Conservation (phyloP, 2,329 filamentous ascomycete genomes). For the Colletotrichum sojae region DNA sequence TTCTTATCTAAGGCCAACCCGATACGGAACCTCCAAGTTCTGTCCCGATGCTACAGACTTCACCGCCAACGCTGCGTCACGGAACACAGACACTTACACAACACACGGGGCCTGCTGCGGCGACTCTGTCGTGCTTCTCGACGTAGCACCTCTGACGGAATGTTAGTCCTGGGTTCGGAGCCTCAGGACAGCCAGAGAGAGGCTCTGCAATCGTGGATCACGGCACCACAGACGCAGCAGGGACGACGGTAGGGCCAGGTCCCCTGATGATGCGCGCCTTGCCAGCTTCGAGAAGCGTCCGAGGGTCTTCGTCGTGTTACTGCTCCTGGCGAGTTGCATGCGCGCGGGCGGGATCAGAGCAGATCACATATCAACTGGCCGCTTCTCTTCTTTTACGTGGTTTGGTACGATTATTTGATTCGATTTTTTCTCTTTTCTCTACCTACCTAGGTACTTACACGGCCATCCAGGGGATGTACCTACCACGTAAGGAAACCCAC, state of each 20-base stretch:
- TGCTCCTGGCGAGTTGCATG: neutral
- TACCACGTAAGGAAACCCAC: too few relatives aligned
- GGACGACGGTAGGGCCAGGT: conserved; percentile 22
- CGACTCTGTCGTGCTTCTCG: conserved; percentile 14
- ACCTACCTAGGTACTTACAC: neutral
- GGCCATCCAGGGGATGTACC: too few relatives aligned
- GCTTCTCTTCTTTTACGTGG: neutral
- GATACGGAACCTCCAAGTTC: conserved; percentile 1
- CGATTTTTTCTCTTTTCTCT: neutral
- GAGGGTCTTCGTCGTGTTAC: neutral
- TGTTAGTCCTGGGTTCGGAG: neutral
- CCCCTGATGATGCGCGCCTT: conserved; percentile 2
- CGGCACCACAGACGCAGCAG: conserved; percentile 27
- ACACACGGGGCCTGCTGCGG: conserved; percentile 28
- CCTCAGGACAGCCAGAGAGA: too few relatives aligned
- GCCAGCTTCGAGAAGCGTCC: conserved; percentile 18
- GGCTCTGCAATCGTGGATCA: neutral
- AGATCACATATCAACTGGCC: neutral
- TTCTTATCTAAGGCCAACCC: neutral
- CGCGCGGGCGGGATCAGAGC: conserved; percentile 8
- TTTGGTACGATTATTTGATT: too few relatives aligned
- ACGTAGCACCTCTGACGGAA: neutral
- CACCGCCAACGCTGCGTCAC: conserved; percentile 28
- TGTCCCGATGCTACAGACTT: too few relatives aligned
- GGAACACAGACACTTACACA: conserved; percentile 9